phyloP scores from a whole-genome alignment of 2,329 filamentous ascomycete genomes.

The Cordyceps militaris region DNA sequence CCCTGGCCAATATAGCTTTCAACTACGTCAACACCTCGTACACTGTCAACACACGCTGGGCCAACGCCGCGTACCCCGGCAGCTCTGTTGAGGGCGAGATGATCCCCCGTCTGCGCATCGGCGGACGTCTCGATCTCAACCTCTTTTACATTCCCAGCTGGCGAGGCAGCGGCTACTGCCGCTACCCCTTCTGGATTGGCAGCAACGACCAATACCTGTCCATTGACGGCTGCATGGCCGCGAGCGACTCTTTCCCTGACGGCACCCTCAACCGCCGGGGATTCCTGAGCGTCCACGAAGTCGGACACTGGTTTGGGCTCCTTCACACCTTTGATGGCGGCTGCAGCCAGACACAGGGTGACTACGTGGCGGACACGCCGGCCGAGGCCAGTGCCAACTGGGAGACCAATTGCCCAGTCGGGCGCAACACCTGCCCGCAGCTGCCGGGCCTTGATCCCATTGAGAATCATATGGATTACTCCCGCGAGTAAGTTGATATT shows the following conservation, averaged over 20 bases:
- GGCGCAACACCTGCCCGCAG: slow-evolving; percentile 29
- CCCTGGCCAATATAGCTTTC: background rate
- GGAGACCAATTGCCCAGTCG: slow-evolving; percentile 30
- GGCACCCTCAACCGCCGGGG: slow-evolving; percentile 30
- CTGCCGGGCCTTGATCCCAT: slow-evolving; percentile 28
- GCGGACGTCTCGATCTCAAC: slow-evolving; percentile 36
- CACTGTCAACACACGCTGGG: background rate
- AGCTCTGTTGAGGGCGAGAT: background rate
- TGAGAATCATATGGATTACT: slow-evolving; percentile 35
- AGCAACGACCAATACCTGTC: slow-evolving; percentile 27
- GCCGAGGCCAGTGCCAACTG: slow-evolving; percentile 23
- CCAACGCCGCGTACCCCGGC: background rate
- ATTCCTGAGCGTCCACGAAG: slow-evolving; percentile 33
- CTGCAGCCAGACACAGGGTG: slow-evolving; percentile 29
- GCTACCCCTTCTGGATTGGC: slow-evolving; percentile 33
- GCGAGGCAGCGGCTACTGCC: slow-evolving; percentile 36
- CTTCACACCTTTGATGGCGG: slow-evolving; percentile 41
- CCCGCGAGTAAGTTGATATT: slow-evolving; percentile 5
- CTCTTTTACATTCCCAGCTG: slow-evolving; percentile 37
- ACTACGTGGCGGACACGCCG: slow-evolving; percentile 35
- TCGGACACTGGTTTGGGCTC: slow-evolving; percentile 43
- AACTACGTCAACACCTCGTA: slow-evolving; percentile 4
- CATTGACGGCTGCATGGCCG: slow-evolving; percentile 33
- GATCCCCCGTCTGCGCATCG: slow-evolving; percentile 30
- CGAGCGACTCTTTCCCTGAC: slow-evolving; percentile 30